Evolutionary conservation across 352 stramenopile species (phyloP).

Genomic region (Phytophthora uliginosa): DNA sequence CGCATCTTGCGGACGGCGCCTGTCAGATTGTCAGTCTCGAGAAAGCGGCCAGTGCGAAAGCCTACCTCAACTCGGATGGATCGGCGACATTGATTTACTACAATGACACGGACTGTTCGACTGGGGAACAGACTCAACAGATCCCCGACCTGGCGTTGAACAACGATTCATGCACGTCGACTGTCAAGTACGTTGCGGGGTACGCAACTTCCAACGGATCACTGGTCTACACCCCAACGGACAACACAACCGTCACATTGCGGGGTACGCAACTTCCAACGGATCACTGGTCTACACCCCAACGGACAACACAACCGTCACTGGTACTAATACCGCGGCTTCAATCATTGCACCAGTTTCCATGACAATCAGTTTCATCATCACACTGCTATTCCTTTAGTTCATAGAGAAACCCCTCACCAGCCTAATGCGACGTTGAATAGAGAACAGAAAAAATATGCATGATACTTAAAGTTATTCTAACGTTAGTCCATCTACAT

Average conservation of each 20-base stretch:
- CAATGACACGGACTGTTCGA: constrained; percentile 7
- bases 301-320: not conserved
- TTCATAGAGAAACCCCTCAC: too few relatives aligned
- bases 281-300: constrained; percentile 5
- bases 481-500: too few relatives aligned
- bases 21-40: constrained; percentile 10
- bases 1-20: constrained; percentile 1
- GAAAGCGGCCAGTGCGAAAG: constrained; percentile 7
- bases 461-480: too few relatives aligned
- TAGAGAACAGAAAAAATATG: too few relatives aligned
- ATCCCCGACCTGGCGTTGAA: constrained; percentile 4
- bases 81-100: constrained; percentile 7
- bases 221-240: constrained; percentile 1
- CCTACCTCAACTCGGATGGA: constrained; percentile 6
- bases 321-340: not conserved
- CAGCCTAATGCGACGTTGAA: too few relatives aligned
- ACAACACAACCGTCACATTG: not conserved
- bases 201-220: constrained; percentile 7
- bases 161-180: constrained; percentile 10
- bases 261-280: constrained; percentile 3
- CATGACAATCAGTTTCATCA: too few relatives aligned
- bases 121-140: not conserved
- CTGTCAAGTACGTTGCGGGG: constrained; percentile 3
- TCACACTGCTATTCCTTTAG: too few relatives aligned
- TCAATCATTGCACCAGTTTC: not conserved